Conservation (phyloP, 805 yeast genomes). For the Ogataea dorogensis region DNA sequence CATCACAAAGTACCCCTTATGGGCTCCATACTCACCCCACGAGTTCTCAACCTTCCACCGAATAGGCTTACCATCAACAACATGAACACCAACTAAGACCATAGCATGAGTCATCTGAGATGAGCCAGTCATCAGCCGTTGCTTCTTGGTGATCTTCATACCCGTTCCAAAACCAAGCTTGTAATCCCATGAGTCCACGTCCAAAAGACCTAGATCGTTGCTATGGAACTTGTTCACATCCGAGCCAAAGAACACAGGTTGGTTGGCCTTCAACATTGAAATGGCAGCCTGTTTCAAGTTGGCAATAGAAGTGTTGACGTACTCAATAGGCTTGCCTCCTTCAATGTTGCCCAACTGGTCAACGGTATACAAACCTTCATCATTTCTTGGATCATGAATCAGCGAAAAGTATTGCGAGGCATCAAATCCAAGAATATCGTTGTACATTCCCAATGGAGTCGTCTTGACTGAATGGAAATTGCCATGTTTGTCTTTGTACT, state of each 20-base stretch:
- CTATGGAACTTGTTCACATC: slow-evolving; percentile 79
- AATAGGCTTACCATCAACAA: slow-evolving; percentile 55
- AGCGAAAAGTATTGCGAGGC: slow-evolving; percentile 59
- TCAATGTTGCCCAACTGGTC: slow-evolving; percentile 75
- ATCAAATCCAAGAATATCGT: slow-evolving; percentile 51
- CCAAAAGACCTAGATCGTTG: slow-evolving; percentile 65
- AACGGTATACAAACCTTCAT: slow-evolving; percentile 64
- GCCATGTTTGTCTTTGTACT: slow-evolving; percentile 69
- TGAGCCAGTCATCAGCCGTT: slow-evolving; percentile 35
- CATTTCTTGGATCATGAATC: slow-evolving; percentile 82
- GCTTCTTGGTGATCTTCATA: slow-evolving; percentile 35
- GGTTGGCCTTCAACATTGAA: slow-evolving; percentile 65
- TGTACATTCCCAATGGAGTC: slow-evolving; percentile 68
- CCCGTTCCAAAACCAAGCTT: slow-evolving; percentile 49
- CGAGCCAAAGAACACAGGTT: slow-evolving; percentile 85
- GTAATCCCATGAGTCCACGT: slow-evolving; percentile 67
- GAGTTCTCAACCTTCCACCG: slow-evolving; percentile 80
- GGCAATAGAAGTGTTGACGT: slow-evolving; percentile 66
- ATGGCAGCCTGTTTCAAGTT: slow-evolving; percentile 63
- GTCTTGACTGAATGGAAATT: slow-evolving; percentile 49
- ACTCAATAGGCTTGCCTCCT: slow-evolving; percentile 70
- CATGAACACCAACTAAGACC: slow-evolving; percentile 80
- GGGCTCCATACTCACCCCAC: slow-evolving; percentile 73
- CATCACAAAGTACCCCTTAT: slow-evolving; percentile 71
- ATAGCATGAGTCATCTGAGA: slow-evolving; percentile 90